Conservation (phyloP, 2,329 filamentous ascomycete species). For the Ophiostoma fasciatum region DNA sequence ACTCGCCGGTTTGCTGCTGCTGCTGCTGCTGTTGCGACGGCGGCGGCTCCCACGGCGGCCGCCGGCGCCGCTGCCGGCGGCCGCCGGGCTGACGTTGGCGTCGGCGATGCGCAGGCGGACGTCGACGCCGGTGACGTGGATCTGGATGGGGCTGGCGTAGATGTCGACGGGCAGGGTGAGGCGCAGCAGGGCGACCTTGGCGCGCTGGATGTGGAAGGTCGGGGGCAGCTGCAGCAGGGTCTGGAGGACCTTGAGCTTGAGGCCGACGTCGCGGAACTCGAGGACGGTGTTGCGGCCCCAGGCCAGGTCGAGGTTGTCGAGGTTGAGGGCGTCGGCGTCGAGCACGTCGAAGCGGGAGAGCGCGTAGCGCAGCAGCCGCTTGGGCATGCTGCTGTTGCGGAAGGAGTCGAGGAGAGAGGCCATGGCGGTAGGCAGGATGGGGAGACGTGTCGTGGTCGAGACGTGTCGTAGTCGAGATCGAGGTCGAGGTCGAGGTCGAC, state of each 20-base stretch:
- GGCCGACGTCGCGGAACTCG: conserved; percentile 73
- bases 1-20: background rate
- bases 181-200: conserved; percentile 60
- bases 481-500: no score
- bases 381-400: conserved; percentile 62
- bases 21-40: background rate
- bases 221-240: conserved; percentile 59
- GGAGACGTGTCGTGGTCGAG: no score
- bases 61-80: background rate
- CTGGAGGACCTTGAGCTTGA: conserved; percentile 66
- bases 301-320: conserved; percentile 72
- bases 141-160: conserved; percentile 66
- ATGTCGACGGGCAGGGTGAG: conserved; percentile 80
- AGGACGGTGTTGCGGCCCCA: conserved; percentile 70
- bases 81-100: conserved; percentile 15
- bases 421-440: no score
- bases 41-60: background rate
- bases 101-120: conserved; percentile 42
- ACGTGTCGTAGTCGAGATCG: no score
- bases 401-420: conserved; percentile 55
- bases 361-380: conserved; percentile 75
- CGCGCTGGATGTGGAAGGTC: conserved; percentile 55
- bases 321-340: conserved; percentile 72
- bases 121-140: conserved; percentile 71
- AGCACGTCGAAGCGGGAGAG: conserved; percentile 72